Base-by-base conservation (phyloP, 805 yeast species). In the Pichia cabralensis region DNA sequence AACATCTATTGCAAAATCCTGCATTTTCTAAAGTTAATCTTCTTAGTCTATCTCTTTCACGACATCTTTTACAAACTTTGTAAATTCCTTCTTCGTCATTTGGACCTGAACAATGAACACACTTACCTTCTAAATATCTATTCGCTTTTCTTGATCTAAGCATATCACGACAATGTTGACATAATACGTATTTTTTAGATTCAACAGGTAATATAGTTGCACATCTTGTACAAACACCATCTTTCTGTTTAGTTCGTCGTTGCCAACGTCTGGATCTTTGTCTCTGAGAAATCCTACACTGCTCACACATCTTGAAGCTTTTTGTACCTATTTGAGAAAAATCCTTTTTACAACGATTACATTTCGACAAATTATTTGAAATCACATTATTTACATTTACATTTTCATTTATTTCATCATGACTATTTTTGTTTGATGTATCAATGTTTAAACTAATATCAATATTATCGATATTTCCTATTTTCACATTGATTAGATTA, bases 31-130 rank as follows among this genome's bases (percentile, higher is more conserved):
- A 53, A 33, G 66, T 66, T 22, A 69, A 61, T 38, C 83, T 54
- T 42, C 83, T 60, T 30, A 68, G 55, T 47, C 69, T 73, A 48
- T 76, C 83, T 44, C 72, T 74, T 30, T 64, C 70, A 38, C 83
- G 61, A 50, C 84, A 77, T 42, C 81, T 58, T 39, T 65, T 59
- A 48, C 84, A 77, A n/a, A 77, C 83, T 48, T 76, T 76, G 53
- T 60, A 76, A 34, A 61, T 62, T 1, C 67, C 60, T 36, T 62
- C 65, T 6, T 64, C 50, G 13, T 55, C 46, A 35, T 65, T 65
- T 7, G 76, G 74, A 3, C 81, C 80, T 1, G 76, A 62, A 41
- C 84, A 77, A 48, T 77, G 83, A 12, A 77, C 80, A 56, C 84
- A 77, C 45, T 67, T 68, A 1, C 84, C 83, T 43, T 65, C 68